Conservation (phyloP, 2,329 filamentous ascomycete species). For the Xylariaceae sp. region DNA sequence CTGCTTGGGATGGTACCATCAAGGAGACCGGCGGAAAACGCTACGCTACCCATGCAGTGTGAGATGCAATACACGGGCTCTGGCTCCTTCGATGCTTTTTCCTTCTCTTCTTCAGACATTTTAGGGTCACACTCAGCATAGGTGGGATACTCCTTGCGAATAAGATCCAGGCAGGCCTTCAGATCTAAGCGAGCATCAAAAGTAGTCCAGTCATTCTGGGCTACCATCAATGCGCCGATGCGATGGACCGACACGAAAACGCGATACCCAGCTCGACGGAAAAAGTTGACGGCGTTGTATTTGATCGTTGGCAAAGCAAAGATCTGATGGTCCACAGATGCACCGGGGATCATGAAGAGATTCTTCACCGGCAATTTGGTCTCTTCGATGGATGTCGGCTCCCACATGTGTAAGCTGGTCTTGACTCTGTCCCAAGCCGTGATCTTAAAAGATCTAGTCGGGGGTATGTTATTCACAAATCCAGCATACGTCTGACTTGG, state of each 20-base stretch:
- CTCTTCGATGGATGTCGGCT: conserved; percentile 35
- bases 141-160: conserved; percentile 36
- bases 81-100: conserved; percentile 15
- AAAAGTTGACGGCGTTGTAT: conserved; percentile 61
- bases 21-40: conserved; percentile 53
- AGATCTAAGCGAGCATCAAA: conserved; percentile 58
- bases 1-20: conserved; percentile 54
- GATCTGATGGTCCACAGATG: conserved; percentile 59
- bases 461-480: conserved; percentile 48
- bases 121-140: background rate
- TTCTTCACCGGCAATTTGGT: conserved; percentile 36
- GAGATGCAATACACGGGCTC: conserved; percentile 49
- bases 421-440: conserved; percentile 47
- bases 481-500: conserved; percentile 42
- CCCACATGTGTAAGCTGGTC: conserved; percentile 54
- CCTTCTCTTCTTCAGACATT: conserved; percentile 18
- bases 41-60: conserved; percentile 62
- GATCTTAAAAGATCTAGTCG: conserved; percentile 40
- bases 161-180: conserved; percentile 48
- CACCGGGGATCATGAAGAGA: conserved; percentile 59
- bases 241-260: conserved; percentile 56
- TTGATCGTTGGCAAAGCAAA: conserved; percentile 59
- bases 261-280: conserved; percentile 55
- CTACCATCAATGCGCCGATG: conserved; percentile 49
- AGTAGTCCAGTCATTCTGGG: conserved; percentile 51